These are phyloP conservation scores for Fraxinus velutina DNA, from an alignment of 305 asterid genomes.

Conservation along the genomic window DNA sequence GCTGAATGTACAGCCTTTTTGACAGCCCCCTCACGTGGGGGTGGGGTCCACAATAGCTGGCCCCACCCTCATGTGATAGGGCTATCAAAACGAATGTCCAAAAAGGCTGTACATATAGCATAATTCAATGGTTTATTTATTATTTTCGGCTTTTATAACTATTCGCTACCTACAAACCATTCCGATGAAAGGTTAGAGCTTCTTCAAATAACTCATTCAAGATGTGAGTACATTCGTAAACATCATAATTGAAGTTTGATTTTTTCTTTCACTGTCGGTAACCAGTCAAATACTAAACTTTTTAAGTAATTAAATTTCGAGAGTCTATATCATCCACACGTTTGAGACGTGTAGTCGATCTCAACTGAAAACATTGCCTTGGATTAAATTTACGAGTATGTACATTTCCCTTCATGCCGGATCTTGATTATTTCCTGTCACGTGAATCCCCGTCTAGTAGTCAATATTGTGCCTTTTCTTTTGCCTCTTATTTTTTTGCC, in stretches of 20 bases:
- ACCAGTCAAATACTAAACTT: background rate
- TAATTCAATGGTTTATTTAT: too few species aligned
- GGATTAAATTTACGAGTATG: background rate
- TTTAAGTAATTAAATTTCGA: background rate
- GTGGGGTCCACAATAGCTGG: too few species aligned
- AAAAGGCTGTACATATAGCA: too few species aligned
- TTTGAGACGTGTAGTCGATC: background rate
- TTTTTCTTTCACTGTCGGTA: background rate
- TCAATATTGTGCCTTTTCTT: background rate
- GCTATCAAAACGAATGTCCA: too few species aligned
- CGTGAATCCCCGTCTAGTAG: conserved; percentile 26
- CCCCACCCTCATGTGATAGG: too few species aligned
- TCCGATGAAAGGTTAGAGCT: background rate
- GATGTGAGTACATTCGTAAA: background rate
- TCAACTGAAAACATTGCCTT: background rate
- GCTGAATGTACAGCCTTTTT: too few species aligned
- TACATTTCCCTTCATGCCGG: background rate
- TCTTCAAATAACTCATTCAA: background rate
- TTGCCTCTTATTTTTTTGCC: background rate
- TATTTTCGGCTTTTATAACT: too few species aligned
- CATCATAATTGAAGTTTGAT: background rate
- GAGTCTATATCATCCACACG: background rate
- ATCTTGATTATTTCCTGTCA: conserved; percentile 27
- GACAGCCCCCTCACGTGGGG: too few species aligned
- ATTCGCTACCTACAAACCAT: conserved; percentile 16